phyloP scores from a whole-genome alignment of 306 rosid species.

The Acmispon strigosus region DNA sequence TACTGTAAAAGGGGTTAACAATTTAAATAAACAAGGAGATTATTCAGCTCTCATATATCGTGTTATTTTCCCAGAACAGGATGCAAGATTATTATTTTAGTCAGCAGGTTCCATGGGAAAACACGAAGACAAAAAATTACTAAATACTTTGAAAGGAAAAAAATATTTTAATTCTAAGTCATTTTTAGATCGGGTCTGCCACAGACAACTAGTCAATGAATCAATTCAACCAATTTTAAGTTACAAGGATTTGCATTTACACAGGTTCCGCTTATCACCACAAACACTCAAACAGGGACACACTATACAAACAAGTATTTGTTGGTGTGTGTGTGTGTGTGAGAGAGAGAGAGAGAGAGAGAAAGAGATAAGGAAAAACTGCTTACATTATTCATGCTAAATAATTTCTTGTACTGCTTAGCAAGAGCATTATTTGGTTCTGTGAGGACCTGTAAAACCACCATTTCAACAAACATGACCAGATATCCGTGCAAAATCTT shows the following conservation, averaged over 20 bases:
- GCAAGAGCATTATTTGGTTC: conserved; percentile 87
- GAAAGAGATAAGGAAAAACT: neutral
- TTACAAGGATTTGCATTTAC: neutral
- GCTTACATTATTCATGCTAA: conserved; percentile 77
- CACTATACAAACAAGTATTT: neutral
- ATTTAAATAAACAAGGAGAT: no score
- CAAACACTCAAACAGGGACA: neutral
- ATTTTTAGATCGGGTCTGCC: conserved; percentile 3
- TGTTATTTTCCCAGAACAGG: no score
- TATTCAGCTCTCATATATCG: no score
- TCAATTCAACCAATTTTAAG: neutral
- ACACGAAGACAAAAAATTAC: neutral
- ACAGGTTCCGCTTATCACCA: neutral
- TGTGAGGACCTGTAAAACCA: conserved; percentile 59
- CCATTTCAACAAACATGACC: neutral
- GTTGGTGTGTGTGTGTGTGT: no score
- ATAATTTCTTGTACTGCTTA: conserved; percentile 80
- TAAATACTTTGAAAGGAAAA: neutral
- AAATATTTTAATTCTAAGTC: neutral
- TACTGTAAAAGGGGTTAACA: no score
- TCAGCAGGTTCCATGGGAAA: neutral
- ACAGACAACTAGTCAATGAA: neutral
- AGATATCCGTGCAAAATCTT: neutral
- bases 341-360: neutral
- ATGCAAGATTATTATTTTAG: neutral